Evolutionary conservation across 257 asterid genomes (phyloP).

Genomic region (Rhazya stricta): DNA sequence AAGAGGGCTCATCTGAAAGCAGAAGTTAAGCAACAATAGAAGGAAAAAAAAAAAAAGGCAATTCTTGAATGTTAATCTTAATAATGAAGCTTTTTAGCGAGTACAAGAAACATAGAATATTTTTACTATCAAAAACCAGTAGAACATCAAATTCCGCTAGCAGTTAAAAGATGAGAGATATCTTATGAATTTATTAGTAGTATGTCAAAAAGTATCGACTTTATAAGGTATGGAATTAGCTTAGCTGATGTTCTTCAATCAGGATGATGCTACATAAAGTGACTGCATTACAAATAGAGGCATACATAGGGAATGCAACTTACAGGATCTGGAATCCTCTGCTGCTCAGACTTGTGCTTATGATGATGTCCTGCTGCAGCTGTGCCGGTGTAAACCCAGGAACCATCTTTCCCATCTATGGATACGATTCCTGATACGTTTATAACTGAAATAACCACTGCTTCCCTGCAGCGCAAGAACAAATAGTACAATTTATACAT

Average conservation of each 20-base stretch:
- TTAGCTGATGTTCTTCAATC: background rate
- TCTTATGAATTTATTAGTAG: background rate
- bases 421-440: constrained; percentile 62
- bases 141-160: background rate
- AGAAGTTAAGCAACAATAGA: background rate
- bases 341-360: constrained; percentile 38
- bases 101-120: background rate
- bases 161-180: background rate
- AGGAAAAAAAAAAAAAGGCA: background rate
- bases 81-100: background rate
- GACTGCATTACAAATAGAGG: background rate
- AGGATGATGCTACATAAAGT: background rate
- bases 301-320: constrained; percentile 19
- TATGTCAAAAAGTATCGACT: background rate
- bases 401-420: constrained; percentile 52
- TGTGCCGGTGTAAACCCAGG: constrained; percentile 61
- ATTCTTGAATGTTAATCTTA: background rate
- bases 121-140: background rate
- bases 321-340: constrained; percentile 60
- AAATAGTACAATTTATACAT: background rate
- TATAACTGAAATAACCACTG: constrained; percentile 56
- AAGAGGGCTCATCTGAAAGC: background rate
- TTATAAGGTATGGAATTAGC: background rate
- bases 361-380: background rate
- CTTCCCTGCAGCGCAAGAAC: constrained; percentile 48